Evolutionary conservation across 2,329 filamentous ascomycete genomes (phyloP).

Genomic region (Pyricularia pennisetigena): DNA sequence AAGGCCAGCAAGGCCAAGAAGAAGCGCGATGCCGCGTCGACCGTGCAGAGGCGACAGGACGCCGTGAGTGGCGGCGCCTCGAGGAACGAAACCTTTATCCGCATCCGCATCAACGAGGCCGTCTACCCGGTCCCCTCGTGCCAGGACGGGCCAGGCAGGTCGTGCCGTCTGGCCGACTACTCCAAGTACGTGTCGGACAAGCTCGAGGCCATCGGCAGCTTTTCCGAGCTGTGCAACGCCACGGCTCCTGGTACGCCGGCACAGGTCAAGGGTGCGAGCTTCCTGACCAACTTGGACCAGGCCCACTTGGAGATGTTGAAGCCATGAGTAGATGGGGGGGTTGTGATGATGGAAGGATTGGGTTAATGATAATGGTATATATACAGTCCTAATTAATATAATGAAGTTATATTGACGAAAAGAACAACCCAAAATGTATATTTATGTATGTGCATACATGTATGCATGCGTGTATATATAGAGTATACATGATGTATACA

Average conservation of each 20-base stretch:
- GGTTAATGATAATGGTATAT: background rate
- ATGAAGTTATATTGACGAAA: background rate
- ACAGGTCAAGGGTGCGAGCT: slow-evolving; percentile 34
- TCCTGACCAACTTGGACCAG: slow-evolving; percentile 34
- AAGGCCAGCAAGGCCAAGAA: slow-evolving; percentile 3
- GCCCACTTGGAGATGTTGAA: slow-evolving; percentile 20
- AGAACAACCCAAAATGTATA: background rate
- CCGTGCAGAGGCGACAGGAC: background rate
- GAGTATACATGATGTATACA: too few species aligned
- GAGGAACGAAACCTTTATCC: slow-evolving; percentile 34
- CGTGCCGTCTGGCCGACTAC: slow-evolving; percentile 38
- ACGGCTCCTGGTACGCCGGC: slow-evolving; percentile 27
- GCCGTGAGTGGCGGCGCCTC: slow-evolving; percentile 2
- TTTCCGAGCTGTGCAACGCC: slow-evolving; percentile 36
- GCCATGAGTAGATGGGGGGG: too few species aligned
- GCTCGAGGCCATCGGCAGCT: slow-evolving; percentile 37
- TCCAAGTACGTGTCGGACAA: slow-evolving; percentile 31
- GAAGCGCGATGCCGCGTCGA: slow-evolving; percentile 7
- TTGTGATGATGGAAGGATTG: too few species aligned
- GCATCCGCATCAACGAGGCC: slow-evolving; percentile 52
- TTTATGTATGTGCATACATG: too few species aligned
- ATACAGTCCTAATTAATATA: background rate
- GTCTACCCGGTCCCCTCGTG: slow-evolving; percentile 50
- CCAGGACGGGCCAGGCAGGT: slow-evolving; percentile 42
- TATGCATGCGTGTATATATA: too few species aligned